Percentiles rank a stretch among this genome's conserved stretches.
Conservation (phyloP, 345 rosid genomes). For the Mercurialis annua region DNA sequence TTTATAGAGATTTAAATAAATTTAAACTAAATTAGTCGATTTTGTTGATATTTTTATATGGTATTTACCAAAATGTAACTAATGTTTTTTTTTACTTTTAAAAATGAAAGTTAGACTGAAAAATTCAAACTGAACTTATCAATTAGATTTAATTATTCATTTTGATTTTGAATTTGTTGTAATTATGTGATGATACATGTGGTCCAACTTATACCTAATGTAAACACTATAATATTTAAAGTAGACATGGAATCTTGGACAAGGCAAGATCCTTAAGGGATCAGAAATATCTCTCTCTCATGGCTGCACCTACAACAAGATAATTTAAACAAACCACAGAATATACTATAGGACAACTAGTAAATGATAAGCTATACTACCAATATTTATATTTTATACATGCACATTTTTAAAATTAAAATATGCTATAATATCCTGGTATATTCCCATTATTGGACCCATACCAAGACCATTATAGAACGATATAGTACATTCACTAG, state of each 20-base stretch:
- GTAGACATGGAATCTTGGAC: conserved; percentile 28
- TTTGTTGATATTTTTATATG: too few relatives aligned
- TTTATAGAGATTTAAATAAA: too few relatives aligned
- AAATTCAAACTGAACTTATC: too few relatives aligned
- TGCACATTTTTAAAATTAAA: neutral
- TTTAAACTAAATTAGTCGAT: too few relatives aligned
- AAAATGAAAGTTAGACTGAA: too few relatives aligned
- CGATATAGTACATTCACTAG: conserved; percentile 2
- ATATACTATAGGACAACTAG: conserved; percentile 25
- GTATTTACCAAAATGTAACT: too few relatives aligned
- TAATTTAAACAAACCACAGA: conserved; percentile 17
- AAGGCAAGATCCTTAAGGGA: conserved; percentile 33
- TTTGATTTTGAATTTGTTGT: too few relatives aligned
- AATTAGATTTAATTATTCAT: too few relatives aligned
- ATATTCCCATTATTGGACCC: conserved; percentile 33
- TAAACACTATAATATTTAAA: neutral
- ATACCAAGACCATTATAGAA: neutral
- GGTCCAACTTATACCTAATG: neutral
- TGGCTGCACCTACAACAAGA: neutral
- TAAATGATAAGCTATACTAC: neutral
- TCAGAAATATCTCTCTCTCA: conserved; percentile 22
- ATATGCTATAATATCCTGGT: conserved; percentile 13
- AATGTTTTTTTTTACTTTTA: too few relatives aligned
- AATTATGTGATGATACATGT: neutral
- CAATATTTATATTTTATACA: too few relatives aligned